A percentile compares a stretch with the other conserved stretches of the same genome.
Conservation (phyloP, 2,329 filamentous ascomycete genomes). For the Pseudophaeomoniella oleicola region DNA sequence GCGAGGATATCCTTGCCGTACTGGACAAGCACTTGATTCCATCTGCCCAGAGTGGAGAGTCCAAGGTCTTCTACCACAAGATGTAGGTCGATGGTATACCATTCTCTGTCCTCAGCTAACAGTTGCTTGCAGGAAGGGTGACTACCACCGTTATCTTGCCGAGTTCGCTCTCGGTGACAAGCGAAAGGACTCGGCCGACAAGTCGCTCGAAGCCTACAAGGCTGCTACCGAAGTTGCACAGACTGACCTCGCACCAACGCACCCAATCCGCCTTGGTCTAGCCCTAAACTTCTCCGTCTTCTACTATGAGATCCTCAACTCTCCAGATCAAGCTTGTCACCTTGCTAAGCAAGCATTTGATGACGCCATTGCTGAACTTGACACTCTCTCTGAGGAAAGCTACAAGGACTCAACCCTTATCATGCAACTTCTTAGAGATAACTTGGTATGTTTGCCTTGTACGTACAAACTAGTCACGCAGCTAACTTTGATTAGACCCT, state of each 20-base stretch:
- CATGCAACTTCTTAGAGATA: conserved; percentile 97
- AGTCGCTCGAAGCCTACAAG: conserved; percentile 96
- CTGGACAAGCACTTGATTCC: conserved; percentile 89
- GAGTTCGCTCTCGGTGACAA: conserved; percentile 91
- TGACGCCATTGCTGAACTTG: conserved; percentile 94
- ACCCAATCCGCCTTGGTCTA: conserved; percentile 84
- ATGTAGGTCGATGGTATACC: conserved; percentile 52
- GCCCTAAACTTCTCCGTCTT: conserved; percentile 96
- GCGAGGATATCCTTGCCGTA: conserved; percentile 91
- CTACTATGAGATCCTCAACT: conserved; percentile 99
- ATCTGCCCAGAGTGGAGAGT: conserved; percentile 88
- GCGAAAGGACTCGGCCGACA: conserved; percentile 86
- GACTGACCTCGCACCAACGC: conserved; percentile 77
- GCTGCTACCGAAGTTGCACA: conserved; percentile 78
- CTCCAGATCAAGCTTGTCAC: conserved; percentile 94
- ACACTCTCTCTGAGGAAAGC: conserved; percentile 94
- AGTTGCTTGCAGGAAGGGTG: conserved; percentile 65
- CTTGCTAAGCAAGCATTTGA: conserved; percentile 92
- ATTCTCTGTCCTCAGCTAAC: conserved; percentile 1
- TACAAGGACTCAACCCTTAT: conserved; percentile 99
- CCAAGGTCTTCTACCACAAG: conserved; percentile 99
- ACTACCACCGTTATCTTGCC: conserved; percentile 97
- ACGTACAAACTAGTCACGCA: neutral
- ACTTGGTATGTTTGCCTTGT: conserved; percentile 50
- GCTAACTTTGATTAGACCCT: conserved; percentile 58